Conservation (phyloP, 805 yeast genomes). For the Lipomyces sp. region DNA sequence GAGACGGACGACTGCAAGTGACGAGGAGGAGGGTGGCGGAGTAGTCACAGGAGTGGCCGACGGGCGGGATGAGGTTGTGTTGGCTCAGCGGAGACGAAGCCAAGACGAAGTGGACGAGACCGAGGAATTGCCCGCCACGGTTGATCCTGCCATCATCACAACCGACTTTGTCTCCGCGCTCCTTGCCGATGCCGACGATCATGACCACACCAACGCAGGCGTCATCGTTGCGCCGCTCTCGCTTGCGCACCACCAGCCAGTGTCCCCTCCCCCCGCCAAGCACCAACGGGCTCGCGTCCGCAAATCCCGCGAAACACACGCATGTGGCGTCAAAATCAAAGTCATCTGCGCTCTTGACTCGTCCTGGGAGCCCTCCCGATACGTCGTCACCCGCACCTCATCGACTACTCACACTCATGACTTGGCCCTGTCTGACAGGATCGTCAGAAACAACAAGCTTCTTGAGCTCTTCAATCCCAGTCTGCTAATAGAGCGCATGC, state of each 20-base stretch:
- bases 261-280: neutral
- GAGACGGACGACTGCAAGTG: neutral
- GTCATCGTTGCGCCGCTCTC: neutral
- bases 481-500: conserved; percentile 6
- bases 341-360: conserved; percentile 12
- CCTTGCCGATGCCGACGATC: conserved; percentile 1
- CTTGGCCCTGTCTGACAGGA: conserved; percentile 17
- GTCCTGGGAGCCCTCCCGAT: conserved; percentile 15
- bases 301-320: conserved; percentile 16
- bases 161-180: conserved; percentile 6
- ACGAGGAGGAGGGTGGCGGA: neutral
- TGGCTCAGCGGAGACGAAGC: too few species aligned
- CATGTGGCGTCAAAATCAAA: conserved; percentile 18
- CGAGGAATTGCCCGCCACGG: neutral
- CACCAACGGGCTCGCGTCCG: conserved; percentile 18
- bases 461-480: conserved; percentile 15
- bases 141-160: conserved; percentile 7
- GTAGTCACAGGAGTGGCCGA: neutral
- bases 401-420: conserved; percentile 17
- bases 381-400: conserved; percentile 10
- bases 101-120: neutral
- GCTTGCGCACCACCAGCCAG: neutral
- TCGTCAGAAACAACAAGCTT: conserved; percentile 17
- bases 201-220: too few species aligned
- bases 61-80: neutral